These are phyloP conservation scores for Torulaspora maleeae DNA, from an alignment of 805 yeast genomes.

Conservation along the genomic window DNA sequence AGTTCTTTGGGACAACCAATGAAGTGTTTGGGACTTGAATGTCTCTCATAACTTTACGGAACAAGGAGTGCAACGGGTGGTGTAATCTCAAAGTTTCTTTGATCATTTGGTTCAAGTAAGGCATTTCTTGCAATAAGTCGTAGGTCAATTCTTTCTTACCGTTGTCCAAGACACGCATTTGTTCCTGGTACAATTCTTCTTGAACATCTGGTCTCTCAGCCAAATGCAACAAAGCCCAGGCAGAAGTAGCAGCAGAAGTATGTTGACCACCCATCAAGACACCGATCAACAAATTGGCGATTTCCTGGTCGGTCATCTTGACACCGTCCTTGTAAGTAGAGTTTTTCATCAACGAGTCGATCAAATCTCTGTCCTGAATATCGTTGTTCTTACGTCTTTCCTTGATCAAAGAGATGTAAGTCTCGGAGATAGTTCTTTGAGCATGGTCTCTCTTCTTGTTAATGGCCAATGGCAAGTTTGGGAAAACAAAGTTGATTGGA, in stretches of 20 bases:
- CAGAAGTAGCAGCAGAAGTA: conserved; percentile 91
- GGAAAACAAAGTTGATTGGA: conserved; percentile 93
- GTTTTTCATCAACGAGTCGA: conserved; percentile 77
- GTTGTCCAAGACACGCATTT: conserved; percentile 55
- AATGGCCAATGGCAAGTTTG: conserved; percentile 82
- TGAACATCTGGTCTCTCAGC: conserved; percentile 85
- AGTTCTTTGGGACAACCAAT: conserved; percentile 83
- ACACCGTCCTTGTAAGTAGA: conserved; percentile 92
- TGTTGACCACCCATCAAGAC: conserved; percentile 99
- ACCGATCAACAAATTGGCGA: conserved; percentile 90
- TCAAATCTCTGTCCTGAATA: conserved; percentile 78
- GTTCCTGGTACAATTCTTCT: conserved; percentile 74
- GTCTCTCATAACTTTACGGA: conserved; percentile 81
- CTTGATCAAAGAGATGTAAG: conserved; percentile 74
- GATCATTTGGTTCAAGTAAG: conserved; percentile 74
- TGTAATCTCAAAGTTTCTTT: conserved; percentile 95
- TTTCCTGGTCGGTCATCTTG: conserved; percentile 90
- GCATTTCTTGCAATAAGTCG: conserved; percentile 78
- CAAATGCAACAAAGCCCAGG: conserved; percentile 89
- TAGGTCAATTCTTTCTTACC: conserved; percentile 60
- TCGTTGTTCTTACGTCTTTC: conserved; percentile 74
- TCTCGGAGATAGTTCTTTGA: conserved; percentile 69
- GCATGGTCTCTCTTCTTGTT: conserved; percentile 85
- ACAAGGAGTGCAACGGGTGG: conserved; percentile 92
- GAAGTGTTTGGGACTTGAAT: conserved; percentile 74